Evolutionary conservation across 2,329 filamentous ascomycete species (phyloP), one percentile per base, ranked within the genome.

Genomic region (Colletotrichum tropicicola): DNA sequence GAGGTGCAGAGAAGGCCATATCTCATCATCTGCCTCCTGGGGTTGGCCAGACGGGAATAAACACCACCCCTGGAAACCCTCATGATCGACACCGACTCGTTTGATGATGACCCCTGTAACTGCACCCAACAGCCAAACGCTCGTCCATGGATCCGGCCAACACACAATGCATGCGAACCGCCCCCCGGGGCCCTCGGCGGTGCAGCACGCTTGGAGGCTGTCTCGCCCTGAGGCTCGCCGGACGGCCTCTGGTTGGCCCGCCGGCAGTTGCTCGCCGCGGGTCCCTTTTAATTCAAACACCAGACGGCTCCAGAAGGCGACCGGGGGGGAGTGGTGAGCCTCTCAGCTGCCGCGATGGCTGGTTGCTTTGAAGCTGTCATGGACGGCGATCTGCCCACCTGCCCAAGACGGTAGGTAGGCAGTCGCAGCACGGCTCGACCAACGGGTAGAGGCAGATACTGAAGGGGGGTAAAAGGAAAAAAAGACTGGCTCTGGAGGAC

Each of bases 281-380:
- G 41, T 51, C 35, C 19, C 58, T 43, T 49, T 62, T 62, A 62
- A 62, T 65, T 65, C 62, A 65, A 65, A 49, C 55, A 30, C 51
- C 30, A n/a, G n/a, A 6, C 43, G 56, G 39, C 32, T 28, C 41
- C 21, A 59, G 30, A 37, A 39, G 55, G 9, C 32, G 47, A 32
- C 32, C 27, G 60, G 35, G 32, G n/a, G 21, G 25, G 45, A n/a
- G 32, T 59, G 44, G 13, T 10, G 27, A 45, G 39, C 25, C 45
- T 51, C 21, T 35, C 47, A 17, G 9, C 28, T n/a, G 53, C 25
- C 10, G 35, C 17, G 37, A 41, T 19, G n/a, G n/a, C 37, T 15
- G 32, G 15, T 41, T n/a, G n/a, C 17, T 23, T 21, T 8, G 35
- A 35, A 54, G 51, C 51, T 30, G 51, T 43, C 52, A 55, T 25